Conservation (phyloP, 2,329 filamentous ascomycete genomes). For the Hypoxylon sp. region DNA sequence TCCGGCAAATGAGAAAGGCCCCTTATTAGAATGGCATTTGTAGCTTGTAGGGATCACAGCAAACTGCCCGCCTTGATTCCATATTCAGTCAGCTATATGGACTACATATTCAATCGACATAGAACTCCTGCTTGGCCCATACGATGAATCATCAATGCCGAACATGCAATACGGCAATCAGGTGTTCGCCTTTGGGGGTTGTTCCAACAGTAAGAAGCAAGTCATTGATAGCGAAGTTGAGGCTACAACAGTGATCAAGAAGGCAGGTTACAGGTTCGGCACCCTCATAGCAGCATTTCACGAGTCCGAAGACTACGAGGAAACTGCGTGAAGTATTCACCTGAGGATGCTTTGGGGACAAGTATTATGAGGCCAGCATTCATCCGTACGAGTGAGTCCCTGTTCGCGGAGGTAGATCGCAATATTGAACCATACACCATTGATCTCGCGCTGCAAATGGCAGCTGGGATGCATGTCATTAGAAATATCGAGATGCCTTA, state of each 20-base stretch:
- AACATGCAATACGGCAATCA: slow-evolving; percentile 41
- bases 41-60: slow-evolving; percentile 57
- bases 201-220: slow-evolving; percentile 49
- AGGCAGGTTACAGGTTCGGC: slow-evolving; percentile 55
- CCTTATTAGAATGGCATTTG: slow-evolving; percentile 1
- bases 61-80: slow-evolving; percentile 55
- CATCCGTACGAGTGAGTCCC: slow-evolving; percentile 59
- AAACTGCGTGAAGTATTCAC: slow-evolving; percentile 44
- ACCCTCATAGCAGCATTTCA: slow-evolving; percentile 55
- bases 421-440: slow-evolving; percentile 52
- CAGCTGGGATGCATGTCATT: slow-evolving; percentile 51
- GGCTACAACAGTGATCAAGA: slow-evolving; percentile 50
- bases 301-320: slow-evolving; percentile 43
- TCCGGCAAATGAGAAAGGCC: not conserved
- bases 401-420: slow-evolving; percentile 57
- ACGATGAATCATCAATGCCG: slow-evolving; percentile 36
- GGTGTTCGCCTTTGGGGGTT: slow-evolving; percentile 51
- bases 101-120: slow-evolving; percentile 59
- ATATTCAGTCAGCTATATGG: slow-evolving; percentile 58
- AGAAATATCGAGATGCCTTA: no score
- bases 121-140: slow-evolving; percentile 55
- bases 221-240: slow-evolving; percentile 55
- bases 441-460: slow-evolving; percentile 34
- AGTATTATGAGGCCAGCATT: slow-evolving; percentile 50
- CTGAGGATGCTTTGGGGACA: slow-evolving; percentile 50